Conservation (phyloP, 208 protist genomes). For the Wallacemonas collosoma region DNA sequence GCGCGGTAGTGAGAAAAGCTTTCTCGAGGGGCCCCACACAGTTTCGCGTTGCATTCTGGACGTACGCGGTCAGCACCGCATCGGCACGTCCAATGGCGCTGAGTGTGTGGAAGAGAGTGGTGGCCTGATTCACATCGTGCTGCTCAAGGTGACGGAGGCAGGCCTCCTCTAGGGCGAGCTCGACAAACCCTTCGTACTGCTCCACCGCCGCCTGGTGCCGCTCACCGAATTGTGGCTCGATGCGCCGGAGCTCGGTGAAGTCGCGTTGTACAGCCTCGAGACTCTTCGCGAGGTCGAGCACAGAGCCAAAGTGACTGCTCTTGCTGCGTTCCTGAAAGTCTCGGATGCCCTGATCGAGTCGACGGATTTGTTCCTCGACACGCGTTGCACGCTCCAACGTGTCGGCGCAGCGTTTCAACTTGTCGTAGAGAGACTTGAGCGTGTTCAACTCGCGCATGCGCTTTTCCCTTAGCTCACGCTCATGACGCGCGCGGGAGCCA, state of each 20-base stretch:
- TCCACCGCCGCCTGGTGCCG: constrained; percentile 52
- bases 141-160: constrained; percentile 46
- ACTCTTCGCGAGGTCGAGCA: constrained; percentile 28
- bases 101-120: constrained; percentile 54
- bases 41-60: constrained; percentile 29
- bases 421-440: constrained; percentile 42
- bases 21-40: constrained; percentile 29
- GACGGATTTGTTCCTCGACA: constrained; percentile 33
- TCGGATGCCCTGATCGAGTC: constrained; percentile 8
- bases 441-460: constrained; percentile 30
- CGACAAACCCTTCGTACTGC: constrained; percentile 59
- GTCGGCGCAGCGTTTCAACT: constrained; percentile 50
- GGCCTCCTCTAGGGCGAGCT: constrained; percentile 60
- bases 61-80: constrained; percentile 59
- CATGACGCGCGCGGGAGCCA: neutral
- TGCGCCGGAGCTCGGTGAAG: constrained; percentile 44
- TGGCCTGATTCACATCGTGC: constrained; percentile 46
- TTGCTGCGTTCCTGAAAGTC: constrained; percentile 13
- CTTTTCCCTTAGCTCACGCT: constrained; percentile 7
- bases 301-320: constrained; percentile 3
- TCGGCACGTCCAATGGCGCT: constrained; percentile 64
- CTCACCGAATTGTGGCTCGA: constrained; percentile 66
- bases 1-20: constrained; percentile 18
- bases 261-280: constrained; percentile 38
- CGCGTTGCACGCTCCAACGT: constrained; percentile 47